Evolutionary conservation across 495 filamentous ascomycete species (phyloP), one percentile per base, ranked within the genome.

Genomic region (Trypethelium eluteriae): DNA sequence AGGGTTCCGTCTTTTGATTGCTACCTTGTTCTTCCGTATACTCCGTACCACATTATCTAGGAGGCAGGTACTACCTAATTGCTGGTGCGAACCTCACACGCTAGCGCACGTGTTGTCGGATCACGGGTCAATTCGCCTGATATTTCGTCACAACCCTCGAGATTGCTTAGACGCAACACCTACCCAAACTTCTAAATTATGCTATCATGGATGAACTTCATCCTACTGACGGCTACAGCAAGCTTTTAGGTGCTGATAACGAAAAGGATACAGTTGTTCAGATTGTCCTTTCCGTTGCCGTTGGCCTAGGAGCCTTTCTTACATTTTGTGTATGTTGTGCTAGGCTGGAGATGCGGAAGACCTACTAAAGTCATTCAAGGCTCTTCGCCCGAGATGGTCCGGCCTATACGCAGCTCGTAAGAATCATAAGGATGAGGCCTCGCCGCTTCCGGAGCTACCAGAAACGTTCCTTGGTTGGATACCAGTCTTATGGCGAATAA

Each of bases 391-490:
- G 67, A 86, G 92, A 83, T 99, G 95, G 95, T 87, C 89, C 62
- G 84, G 86, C 38, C 84, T 99, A 14, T 99, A 98, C 75, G 92
- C 93, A 34, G 93, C 95, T 16, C 86, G 95, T 64, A 92, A 89
- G 74, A 82, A 86, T 70, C 85, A 86, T 70, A 79, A 81, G 69
- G 78, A 86, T 71, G 84, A 85, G 35, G 85, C 88, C n/a, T 84
- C 86, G n/a, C 78, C 80, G 12, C 79, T 98, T 38, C 95, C 95
- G 3, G 85, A 88, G 53, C 86, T 99, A 5, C 92, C 95, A 57
- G 85, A 92, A 72, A 87, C 83, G 41, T 87, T 96, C 71, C 90
- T 98, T 69, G 94, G 93, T 72, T 99, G 95, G 95, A 94, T 98
- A 39, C 87, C 91, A 2, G 85, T 86, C 10, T 79, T 99, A n/a